phyloP scores from a whole-genome alignment of 225 moss, liverwort and hornwort species.

The Anthoceros angustus region DNA sequence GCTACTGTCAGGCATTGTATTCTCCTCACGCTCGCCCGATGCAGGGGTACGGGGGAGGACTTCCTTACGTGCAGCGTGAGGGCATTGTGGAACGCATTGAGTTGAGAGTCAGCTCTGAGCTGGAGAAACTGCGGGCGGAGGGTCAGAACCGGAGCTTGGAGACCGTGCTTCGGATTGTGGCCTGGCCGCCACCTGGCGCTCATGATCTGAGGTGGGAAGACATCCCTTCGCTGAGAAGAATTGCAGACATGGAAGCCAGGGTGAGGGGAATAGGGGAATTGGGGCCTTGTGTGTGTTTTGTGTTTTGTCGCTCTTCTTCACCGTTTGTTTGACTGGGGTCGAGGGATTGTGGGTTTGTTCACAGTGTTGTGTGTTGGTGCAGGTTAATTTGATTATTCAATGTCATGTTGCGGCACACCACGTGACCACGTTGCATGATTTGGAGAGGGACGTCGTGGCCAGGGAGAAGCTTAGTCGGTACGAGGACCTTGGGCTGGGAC shows the following conservation, averaged over 20 bases:
- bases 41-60: no score
- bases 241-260: not conserved
- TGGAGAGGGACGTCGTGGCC: slow-evolving; percentile 2
- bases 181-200: no score
- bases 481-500: not conserved
- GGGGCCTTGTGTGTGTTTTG: not conserved
- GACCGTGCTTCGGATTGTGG: no score
- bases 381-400: not conserved
- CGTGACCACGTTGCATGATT: not conserved
- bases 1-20: no score
- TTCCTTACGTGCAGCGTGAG: no score
- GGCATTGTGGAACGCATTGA: no score
- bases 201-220: not conserved
- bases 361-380: not conserved
- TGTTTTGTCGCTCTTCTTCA: not conserved
- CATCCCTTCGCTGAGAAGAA: not conserved
- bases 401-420: not conserved
- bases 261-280: not conserved
- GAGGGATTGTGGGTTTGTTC: no score
- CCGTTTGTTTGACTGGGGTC: not conserved
- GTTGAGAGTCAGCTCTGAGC: no score
- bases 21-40: no score
- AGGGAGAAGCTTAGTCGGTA: not conserved
- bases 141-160: no score
- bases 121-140: no score